A percentile compares a stretch with the other conserved stretches of the same genome.
phyloP scores from a whole-genome alignment of 2,329 filamentous ascomycete species.

The Botryotinia convoluta region DNA sequence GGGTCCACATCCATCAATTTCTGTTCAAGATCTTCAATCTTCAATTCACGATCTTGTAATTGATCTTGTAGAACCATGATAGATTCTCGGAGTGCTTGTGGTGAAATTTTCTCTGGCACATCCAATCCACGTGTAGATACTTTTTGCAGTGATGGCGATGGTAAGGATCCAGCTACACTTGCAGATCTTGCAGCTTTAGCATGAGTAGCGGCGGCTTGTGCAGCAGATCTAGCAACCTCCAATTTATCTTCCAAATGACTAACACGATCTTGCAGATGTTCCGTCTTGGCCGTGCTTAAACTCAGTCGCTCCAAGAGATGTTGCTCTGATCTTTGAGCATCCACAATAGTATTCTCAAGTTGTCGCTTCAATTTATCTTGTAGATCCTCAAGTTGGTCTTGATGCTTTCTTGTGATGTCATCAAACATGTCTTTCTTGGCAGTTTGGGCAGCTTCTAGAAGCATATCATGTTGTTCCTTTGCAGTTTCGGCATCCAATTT shows the following conservation, averaged over 20 bases:
- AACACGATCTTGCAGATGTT: conserved; percentile 83
- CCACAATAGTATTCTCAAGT: conserved; percentile 71
- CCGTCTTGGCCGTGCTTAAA: conserved; percentile 78
- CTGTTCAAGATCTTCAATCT: conserved; percentile 82
- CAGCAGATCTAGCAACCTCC: conserved; percentile 80
- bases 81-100: conserved; percentile 90
- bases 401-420: conserved; percentile 55
- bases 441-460: conserved; percentile 76
- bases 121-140: conserved; percentile 45
- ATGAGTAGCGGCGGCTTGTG: conserved; percentile 48
- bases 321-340: conserved; percentile 75
- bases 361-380: conserved; percentile 72
- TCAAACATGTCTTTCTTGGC: conserved; percentile 58
- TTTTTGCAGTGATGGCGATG: conserved; percentile 30
- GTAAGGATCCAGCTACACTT: conserved; percentile 23
- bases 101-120: conserved; percentile 82
- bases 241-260: conserved; percentile 85
- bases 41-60: conserved; percentile 86
- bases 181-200: conserved; percentile 35
- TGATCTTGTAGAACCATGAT: conserved; percentile 97
- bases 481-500: conserved; percentile 77
- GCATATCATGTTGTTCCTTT: conserved; percentile 77
- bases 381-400: conserved; percentile 70
- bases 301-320: conserved; percentile 78
- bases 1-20: conserved; percentile 67